These are phyloP conservation scores for Sungouiozyma ichnusensis DNA, from an alignment of 805 yeast genomes.

Conservation along the genomic window DNA sequence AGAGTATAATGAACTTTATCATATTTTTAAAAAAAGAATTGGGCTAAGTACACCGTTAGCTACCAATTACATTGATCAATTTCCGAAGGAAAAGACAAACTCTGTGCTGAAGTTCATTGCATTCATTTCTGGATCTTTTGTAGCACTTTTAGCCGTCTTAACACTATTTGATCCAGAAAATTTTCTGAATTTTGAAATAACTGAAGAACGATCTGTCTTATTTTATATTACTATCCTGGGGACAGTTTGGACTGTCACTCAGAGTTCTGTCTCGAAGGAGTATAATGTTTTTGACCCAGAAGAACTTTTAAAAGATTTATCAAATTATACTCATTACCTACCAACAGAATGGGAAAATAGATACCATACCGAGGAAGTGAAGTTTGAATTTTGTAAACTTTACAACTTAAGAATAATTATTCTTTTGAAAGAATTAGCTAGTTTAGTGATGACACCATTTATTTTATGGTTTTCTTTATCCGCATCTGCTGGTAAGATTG, in stretches of 20 bases:
- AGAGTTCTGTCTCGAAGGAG: slow-evolving; percentile 56
- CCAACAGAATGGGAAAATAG: slow-evolving; percentile 82
- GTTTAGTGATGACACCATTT: slow-evolving; percentile 78
- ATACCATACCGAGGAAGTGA: slow-evolving; percentile 76
- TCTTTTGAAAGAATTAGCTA: slow-evolving; percentile 66
- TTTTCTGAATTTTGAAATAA: slow-evolving; percentile 79
- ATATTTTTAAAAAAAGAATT: slow-evolving; percentile 70
- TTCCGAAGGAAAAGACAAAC: slow-evolving; percentile 69
- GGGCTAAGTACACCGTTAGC: slow-evolving; percentile 74
- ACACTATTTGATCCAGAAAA: slow-evolving; percentile 81
- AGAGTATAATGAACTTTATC: slow-evolving; percentile 88
- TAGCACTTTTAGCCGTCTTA: slow-evolving; percentile 73
- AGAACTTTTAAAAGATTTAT: slow-evolving; percentile 64
- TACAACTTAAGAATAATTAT: slow-evolving; percentile 66
- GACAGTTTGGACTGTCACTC: slow-evolving; percentile 74
- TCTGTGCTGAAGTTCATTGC: slow-evolving; percentile 48
- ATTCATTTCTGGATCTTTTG: slow-evolving; percentile 78
- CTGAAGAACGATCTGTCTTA: slow-evolving; percentile 68
- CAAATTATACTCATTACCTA: slow-evolving; percentile 81
- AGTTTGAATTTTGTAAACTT: slow-evolving; percentile 67
- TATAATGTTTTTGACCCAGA: slow-evolving; percentile 86
- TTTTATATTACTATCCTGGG: slow-evolving; percentile 87
- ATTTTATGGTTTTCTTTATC: slow-evolving; percentile 82
- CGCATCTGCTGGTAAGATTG: slow-evolving; percentile 56
- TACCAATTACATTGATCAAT: slow-evolving; percentile 73